phyloP scores from a whole-genome alignment of 2,329 filamentous ascomycete genomes.

The Hypoxylon sp. region DNA sequence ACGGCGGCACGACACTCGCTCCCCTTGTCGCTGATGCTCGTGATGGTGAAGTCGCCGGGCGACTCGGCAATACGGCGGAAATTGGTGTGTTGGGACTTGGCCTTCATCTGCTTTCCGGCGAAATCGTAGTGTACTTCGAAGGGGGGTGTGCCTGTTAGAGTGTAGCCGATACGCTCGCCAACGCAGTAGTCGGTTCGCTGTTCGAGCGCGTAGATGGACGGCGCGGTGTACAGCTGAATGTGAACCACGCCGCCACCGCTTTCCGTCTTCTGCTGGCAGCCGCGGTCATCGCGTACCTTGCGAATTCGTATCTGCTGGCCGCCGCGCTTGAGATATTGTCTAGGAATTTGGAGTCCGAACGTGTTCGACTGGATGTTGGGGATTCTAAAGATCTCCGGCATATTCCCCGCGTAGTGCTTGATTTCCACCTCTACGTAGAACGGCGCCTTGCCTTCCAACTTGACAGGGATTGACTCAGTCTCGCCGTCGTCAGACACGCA shows the following conservation, averaged over 20 bases:
- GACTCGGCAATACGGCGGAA: slow-evolving; percentile 95
- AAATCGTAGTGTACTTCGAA: slow-evolving; percentile 96
- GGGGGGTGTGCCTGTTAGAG: slow-evolving; percentile 86
- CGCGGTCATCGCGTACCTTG: slow-evolving; percentile 85
- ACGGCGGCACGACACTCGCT: slow-evolving; percentile 86
- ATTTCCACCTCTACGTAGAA: slow-evolving; percentile 93
- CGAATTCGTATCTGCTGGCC: slow-evolving; percentile 88
- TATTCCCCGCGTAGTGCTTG: slow-evolving; percentile 83
- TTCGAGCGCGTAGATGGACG: slow-evolving; percentile 87
- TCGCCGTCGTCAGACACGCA: slow-evolving; percentile 84
- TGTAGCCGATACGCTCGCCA: slow-evolving; percentile 92
- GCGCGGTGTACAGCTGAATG: slow-evolving; percentile 91
- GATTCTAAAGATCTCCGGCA: slow-evolving; percentile 82
- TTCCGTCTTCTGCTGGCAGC: slow-evolving; percentile 82
- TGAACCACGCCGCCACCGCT: slow-evolving; percentile 78
- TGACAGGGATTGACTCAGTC: slow-evolving; percentile 88
- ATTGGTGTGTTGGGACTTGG: slow-evolving; percentile 77
- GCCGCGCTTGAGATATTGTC: slow-evolving; percentile 84
- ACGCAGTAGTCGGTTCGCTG: slow-evolving; percentile 90
- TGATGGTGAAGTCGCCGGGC: slow-evolving; percentile 88
- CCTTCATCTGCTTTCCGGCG: slow-evolving; percentile 78
- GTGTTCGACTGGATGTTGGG: slow-evolving; percentile 77
- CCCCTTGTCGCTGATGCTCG: slow-evolving; percentile 83
- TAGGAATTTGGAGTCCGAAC: slow-evolving; percentile 84
- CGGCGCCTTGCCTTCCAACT: slow-evolving; percentile 81